These are phyloP conservation scores for Aspergillus texensis DNA, from an alignment of 2,329 filamentous ascomycete species.

Conservation along the genomic window DNA sequence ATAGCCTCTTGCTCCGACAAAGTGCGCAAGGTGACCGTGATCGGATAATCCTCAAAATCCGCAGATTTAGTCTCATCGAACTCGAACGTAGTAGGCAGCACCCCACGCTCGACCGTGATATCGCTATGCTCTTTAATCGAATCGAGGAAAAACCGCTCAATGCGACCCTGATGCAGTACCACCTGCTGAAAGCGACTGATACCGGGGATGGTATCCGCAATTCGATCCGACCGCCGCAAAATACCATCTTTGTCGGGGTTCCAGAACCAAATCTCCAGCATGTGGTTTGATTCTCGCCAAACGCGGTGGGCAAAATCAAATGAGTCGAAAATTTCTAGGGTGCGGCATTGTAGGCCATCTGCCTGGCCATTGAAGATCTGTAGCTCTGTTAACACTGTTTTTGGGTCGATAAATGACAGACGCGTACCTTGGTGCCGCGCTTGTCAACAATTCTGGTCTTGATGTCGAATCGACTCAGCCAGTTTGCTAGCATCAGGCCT, in stretches of 20 bases:
- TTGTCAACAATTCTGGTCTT: constrained; percentile 21
- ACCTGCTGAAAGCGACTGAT: constrained; percentile 67
- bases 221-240: constrained; percentile 61
- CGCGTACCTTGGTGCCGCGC: constrained; percentile 9
- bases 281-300: neutral
- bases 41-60: constrained; percentile 57
- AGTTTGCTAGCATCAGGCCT: constrained; percentile 19
- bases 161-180: constrained; percentile 70
- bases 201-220: constrained; percentile 64
- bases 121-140: constrained; percentile 58
- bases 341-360: constrained; percentile 64
- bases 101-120: constrained; percentile 61
- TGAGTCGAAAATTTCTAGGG: constrained; percentile 52
- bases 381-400: neutral
- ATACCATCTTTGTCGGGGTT: constrained; percentile 63
- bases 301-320: neutral
- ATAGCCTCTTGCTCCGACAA: constrained; percentile 61
- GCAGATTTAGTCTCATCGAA: constrained; percentile 57
- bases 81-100: constrained; percentile 58
- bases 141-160: constrained; percentile 69
- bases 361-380: constrained; percentile 41
- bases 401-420: neutral
- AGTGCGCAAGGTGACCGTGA: constrained; percentile 61
- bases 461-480: constrained; percentile 17
- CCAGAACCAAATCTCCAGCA: constrained; percentile 26